Evolutionary conservation across 768 basidiomycete species (phyloP).

Genomic region (Collybia mongolica): DNA sequence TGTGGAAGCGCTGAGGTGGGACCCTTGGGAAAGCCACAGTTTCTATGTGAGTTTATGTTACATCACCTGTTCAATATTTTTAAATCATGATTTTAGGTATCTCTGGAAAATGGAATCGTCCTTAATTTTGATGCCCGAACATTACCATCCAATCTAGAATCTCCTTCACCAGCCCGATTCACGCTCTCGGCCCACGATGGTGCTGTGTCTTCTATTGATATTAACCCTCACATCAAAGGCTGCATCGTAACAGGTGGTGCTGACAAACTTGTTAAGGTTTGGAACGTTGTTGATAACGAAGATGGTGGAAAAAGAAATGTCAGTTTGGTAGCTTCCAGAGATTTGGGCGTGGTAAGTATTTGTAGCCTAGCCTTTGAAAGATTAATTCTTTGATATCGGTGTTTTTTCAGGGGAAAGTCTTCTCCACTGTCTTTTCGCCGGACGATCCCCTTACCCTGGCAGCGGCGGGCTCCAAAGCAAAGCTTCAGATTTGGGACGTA

Average conservation of each 20-base stretch:
- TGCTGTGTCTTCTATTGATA: conserved; percentile 83
- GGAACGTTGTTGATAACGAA: conserved; percentile 80
- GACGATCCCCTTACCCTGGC: conserved; percentile 93
- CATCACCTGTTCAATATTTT: background rate
- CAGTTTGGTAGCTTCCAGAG: conserved; percentile 81
- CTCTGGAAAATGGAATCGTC: conserved; percentile 92
- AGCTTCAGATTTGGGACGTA: conserved; percentile 94
- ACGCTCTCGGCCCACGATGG: conserved; percentile 94
- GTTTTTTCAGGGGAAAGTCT: conserved; percentile 84
- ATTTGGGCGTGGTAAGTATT: conserved; percentile 81
- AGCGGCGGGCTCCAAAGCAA: conserved; percentile 92
- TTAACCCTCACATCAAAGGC: conserved; percentile 87
- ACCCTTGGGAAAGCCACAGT: conserved; percentile 86
- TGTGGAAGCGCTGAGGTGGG: conserved; percentile 93
- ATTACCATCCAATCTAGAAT: conserved; percentile 65
- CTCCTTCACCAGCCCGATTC: conserved; percentile 72
- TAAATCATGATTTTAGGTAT: conserved; percentile 55
- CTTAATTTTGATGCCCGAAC: conserved; percentile 90
- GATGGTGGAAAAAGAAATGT: conserved; percentile 68
- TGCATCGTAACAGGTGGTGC: conserved; percentile 93
- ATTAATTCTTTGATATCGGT: background rate
- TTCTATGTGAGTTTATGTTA: conserved; percentile 69
- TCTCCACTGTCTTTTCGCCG: conserved; percentile 88
- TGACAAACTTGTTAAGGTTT: conserved; percentile 94
- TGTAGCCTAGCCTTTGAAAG: background rate